Evolutionary conservation across 1,284 basidiomycete species (phyloP).

Genomic region (Ustilago bromivora): DNA sequence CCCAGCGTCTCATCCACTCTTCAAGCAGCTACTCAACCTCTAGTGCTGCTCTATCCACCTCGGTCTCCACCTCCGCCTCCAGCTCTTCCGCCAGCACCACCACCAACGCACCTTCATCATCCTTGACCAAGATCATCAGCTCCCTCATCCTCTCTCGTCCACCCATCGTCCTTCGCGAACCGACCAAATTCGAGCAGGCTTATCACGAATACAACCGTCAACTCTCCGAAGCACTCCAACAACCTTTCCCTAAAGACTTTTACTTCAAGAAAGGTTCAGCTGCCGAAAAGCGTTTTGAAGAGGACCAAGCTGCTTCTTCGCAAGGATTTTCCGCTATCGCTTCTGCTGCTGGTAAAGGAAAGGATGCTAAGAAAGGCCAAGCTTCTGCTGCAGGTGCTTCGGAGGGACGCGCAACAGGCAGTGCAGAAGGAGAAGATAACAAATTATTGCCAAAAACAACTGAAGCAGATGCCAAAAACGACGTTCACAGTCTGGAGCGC

Average conservation of each 20-base stretch:
- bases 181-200: constrained; percentile 82
- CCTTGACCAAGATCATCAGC: constrained; percentile 65
- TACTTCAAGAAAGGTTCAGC: constrained; percentile 95
- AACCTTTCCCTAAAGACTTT: constrained; percentile 88
- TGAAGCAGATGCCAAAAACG: constrained; percentile 77
- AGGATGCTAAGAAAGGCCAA: constrained; percentile 20
- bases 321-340: constrained; percentile 45
- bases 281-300: constrained; percentile 83
- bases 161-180: constrained; percentile 83
- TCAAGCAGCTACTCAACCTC: constrained; percentile 20
- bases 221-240: constrained; percentile 85
- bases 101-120: constrained; percentile 3
- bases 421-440: constrained; percentile 67
- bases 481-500: constrained; percentile 80
- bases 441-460: constrained; percentile 69
- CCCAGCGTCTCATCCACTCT: constrained; percentile 26
- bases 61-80: constrained; percentile 16
- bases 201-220: constrained; percentile 88
- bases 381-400: constrained; percentile 8
- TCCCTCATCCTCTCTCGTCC: constrained; percentile 83
- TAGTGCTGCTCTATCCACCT: constrained; percentile 15
- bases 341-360: constrained; percentile 23
- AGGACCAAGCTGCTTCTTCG: constrained; percentile 56
- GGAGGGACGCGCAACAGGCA: not conserved
- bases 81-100: constrained; percentile 18